phyloP scores from a whole-genome alignment of 202 grass and related monocot species.

The Cymbopogon flexuosus region DNA sequence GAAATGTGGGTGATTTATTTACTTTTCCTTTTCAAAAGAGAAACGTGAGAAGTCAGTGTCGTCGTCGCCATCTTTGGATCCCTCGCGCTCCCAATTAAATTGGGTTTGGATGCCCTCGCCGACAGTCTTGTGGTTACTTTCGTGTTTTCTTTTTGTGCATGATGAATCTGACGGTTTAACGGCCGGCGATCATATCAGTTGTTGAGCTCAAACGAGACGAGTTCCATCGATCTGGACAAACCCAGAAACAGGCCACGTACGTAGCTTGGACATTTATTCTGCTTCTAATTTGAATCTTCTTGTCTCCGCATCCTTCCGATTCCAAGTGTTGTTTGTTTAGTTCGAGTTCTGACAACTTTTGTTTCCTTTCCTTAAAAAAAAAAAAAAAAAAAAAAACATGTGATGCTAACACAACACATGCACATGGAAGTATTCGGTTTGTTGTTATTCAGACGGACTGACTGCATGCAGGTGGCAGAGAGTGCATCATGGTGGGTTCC shows the following conservation, averaged over 20 bases:
- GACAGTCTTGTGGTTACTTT: not conserved
- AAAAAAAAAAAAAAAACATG: too few species aligned
- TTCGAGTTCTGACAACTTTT: not conserved
- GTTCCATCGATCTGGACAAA: not conserved
- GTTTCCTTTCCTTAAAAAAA: not conserved
- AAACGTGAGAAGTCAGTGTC: not conserved
- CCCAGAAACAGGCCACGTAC: not conserved
- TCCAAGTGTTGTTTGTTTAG: not conserved
- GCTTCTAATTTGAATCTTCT: not conserved
- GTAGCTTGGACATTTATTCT: not conserved
- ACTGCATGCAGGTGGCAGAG: not conserved
- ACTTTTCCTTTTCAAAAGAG: not conserved
- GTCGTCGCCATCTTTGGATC: not conserved
- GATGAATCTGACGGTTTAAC: not conserved
- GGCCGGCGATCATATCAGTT: not conserved
- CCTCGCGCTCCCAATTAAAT: not conserved
- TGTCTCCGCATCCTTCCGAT: not conserved
- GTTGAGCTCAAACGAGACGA: not conserved
- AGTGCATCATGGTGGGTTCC: not conserved
- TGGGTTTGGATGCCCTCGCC: not conserved
- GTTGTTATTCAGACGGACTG: too few species aligned
- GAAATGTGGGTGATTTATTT: not conserved
- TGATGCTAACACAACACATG: too few species aligned
- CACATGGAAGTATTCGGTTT: too few species aligned
- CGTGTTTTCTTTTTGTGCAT: not conserved